These are phyloP conservation scores for Auriscalpium microsporum DNA, from an alignment of 768 basidiomycete species.

Conservation along the genomic window DNA sequence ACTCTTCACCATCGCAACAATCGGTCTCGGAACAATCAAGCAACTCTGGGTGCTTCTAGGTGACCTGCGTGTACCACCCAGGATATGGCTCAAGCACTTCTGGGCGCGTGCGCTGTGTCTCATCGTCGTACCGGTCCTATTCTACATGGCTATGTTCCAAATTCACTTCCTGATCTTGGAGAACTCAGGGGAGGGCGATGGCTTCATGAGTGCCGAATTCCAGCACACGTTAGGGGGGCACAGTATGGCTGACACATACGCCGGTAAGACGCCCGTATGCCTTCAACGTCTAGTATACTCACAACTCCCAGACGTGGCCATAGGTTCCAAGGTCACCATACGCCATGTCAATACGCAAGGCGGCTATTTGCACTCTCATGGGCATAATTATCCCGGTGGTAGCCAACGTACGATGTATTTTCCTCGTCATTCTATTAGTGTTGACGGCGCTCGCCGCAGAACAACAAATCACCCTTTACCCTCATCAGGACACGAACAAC, in stretches of 20 bases:
- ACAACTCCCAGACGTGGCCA: conserved; percentile 56
- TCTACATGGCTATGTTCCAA: conserved; percentile 97
- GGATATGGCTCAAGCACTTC: conserved; percentile 78
- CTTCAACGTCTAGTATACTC: neutral
- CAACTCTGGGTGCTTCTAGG: conserved; percentile 90
- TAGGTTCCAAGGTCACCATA: conserved; percentile 77
- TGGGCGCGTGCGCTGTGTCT: conserved; percentile 83
- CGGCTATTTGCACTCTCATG: conserved; percentile 96
- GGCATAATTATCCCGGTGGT: conserved; percentile 82
- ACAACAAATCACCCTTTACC: conserved; percentile 98
- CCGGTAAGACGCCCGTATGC: conserved; percentile 42
- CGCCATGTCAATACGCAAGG: conserved; percentile 96
- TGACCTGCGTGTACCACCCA: conserved; percentile 69
- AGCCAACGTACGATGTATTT: conserved; percentile 62
- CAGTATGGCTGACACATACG: conserved; percentile 88
- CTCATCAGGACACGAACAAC: conserved; percentile 97
- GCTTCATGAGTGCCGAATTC: conserved; percentile 99
- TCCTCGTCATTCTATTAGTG: conserved; percentile 1
- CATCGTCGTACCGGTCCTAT: conserved; percentile 72
- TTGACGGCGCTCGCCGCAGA: conserved; percentile 38
- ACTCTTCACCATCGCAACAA: conserved; percentile 91
- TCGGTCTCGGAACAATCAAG: conserved; percentile 75
- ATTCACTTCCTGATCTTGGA: conserved; percentile 87
- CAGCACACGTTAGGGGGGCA: conserved; percentile 89
- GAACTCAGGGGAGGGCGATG: conserved; percentile 93